phyloP scores from a whole-genome alignment of 2,329 filamentous ascomycete genomes.

The Aspergillus hiratsukae region DNA sequence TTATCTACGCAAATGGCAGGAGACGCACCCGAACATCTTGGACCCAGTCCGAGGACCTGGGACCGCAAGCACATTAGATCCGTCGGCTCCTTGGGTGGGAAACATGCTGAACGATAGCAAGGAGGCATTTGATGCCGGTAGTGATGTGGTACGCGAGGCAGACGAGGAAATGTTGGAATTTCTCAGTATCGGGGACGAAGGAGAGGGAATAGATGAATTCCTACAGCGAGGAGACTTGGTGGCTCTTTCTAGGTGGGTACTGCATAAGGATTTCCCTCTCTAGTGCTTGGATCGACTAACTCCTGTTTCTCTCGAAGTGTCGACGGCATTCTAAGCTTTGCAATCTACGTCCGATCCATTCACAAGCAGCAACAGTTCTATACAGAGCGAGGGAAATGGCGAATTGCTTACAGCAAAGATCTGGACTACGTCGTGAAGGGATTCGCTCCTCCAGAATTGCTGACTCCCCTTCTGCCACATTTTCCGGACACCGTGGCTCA shows the following conservation, averaged over 20 bases:
- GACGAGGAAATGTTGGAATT: conserved; percentile 25
- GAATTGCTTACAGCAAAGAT: conserved; percentile 30
- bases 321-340: conserved; percentile 28
- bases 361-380: conserved; percentile 43
- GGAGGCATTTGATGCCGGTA: conserved; percentile 23
- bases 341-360: conserved; percentile 40
- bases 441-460: conserved; percentile 43
- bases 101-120: conserved; percentile 33
- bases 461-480: conserved; percentile 48
- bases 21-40: conserved; percentile 22
- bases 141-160: conserved; percentile 19
- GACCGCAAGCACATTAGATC: conserved; percentile 9
- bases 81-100: conserved; percentile 20
- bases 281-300: neutral
- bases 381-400: conserved; percentile 41
- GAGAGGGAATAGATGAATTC: conserved; percentile 24
- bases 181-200: conserved; percentile 25
- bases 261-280: no score
- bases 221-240: conserved; percentile 41
- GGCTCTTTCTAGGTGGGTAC: conserved; percentile 28
- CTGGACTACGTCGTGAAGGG: conserved; percentile 48
- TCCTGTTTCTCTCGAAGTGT: conserved; percentile 8
- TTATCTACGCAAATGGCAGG: conserved; percentile 41
- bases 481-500: conserved; percentile 40
- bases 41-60: conserved; percentile 27